These are phyloP conservation scores for Phytopythium montanum DNA, from an alignment of 352 stramenopile species.

Conservation along the genomic window DNA sequence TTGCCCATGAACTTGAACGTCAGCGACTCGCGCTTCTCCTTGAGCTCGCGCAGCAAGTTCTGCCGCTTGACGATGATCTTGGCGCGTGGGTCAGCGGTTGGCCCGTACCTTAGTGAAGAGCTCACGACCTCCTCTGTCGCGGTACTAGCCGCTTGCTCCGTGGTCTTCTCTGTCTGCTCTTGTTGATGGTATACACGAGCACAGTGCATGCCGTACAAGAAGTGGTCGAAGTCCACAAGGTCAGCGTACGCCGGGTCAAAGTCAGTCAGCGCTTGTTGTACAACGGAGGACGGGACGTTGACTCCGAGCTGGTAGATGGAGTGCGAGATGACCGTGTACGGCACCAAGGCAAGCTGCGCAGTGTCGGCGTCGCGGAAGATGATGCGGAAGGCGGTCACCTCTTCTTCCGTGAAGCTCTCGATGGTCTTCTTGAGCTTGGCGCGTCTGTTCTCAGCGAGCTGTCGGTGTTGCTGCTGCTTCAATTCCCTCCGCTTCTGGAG, in stretches of 20 bases:
- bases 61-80: constrained; percentile 66
- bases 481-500: constrained; percentile 35
- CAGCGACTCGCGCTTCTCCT: constrained; percentile 67
- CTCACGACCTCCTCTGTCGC: constrained; percentile 50
- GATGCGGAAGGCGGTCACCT: constrained; percentile 57
- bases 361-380: constrained; percentile 62
- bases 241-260: constrained; percentile 72
- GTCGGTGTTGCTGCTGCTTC: constrained; percentile 39
- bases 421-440: constrained; percentile 47
- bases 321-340: constrained; percentile 59
- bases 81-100: constrained; percentile 41
- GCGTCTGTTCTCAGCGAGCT: constrained; percentile 30
- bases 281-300: constrained; percentile 36
- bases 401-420: constrained; percentile 57
- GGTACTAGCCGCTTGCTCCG: constrained; percentile 3
- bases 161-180: constrained; percentile 23
- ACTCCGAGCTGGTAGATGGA: constrained; percentile 75
- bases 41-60: constrained; percentile 66
- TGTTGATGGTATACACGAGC: constrained; percentile 62
- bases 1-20: constrained; percentile 69
- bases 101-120: constrained; percentile 51
- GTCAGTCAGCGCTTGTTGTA: constrained; percentile 40
- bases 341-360: constrained; percentile 61
- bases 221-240: constrained; percentile 79
- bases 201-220: constrained; percentile 79